These are phyloP conservation scores for Ulvella scutata DNA, from an alignment of 139 green algal species.

Conservation along the genomic window DNA sequence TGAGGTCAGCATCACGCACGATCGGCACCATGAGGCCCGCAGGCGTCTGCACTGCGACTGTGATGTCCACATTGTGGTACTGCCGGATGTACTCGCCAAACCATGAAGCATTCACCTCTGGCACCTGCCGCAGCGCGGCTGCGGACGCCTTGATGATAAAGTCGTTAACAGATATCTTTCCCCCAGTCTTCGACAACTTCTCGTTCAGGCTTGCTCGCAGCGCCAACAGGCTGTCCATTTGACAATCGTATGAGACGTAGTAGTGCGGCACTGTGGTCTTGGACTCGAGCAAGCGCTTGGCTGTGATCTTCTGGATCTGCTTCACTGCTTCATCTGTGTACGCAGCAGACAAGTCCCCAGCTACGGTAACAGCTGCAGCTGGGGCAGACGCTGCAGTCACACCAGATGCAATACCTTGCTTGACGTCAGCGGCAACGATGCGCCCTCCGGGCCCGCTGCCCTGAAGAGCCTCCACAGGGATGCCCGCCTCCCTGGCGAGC, in stretches of 20 bases:
- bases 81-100: constrained; percentile 75
- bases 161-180: constrained; percentile 92
- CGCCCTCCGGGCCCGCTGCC: constrained; percentile 55
- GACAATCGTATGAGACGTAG: constrained; percentile 75
- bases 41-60: constrained; percentile 71
- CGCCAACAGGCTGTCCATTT: constrained; percentile 12
- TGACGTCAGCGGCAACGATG: constrained; percentile 65
- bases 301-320: constrained; percentile 76
- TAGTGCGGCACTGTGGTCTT: constrained; percentile 96
- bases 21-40: constrained; percentile 83
- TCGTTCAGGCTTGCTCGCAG: constrained; percentile 38
- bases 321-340: constrained; percentile 28
- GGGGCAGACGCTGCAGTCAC: neutral
- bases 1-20: constrained; percentile 48
- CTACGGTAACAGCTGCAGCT: constrained; percentile 21
- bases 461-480: constrained; percentile 33
- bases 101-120: constrained; percentile 64
- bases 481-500: constrained; percentile 48
- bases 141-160: constrained; percentile 88
- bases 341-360: neutral
- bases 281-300: constrained; percentile 70
- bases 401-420: constrained; percentile 29
- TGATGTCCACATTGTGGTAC: constrained; percentile 64
- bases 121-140: constrained; percentile 2
- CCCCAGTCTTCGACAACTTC: constrained; percentile 16